Conservation (phyloP, 169 alveolate species). For the Cryptosporidium sp. region DNA sequence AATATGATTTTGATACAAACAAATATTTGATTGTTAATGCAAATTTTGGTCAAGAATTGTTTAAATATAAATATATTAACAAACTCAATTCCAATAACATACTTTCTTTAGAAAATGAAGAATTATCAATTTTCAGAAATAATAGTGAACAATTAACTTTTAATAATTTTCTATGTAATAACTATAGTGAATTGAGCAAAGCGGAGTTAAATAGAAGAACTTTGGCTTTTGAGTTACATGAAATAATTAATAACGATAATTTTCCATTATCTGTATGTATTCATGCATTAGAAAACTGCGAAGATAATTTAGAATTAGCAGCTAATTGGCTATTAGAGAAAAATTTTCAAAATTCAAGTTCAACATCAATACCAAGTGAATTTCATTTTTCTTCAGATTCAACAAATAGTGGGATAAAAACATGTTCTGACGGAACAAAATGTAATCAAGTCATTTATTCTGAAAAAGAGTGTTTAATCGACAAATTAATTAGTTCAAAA, state of each 20-base stretch:
- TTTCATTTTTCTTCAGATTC: not conserved
- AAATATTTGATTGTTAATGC: slow-evolving; percentile 51
- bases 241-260: slow-evolving; percentile 77
- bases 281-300: slow-evolving; percentile 75
- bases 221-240: slow-evolving; percentile 76
- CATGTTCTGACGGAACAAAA: not conserved
- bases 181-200: slow-evolving; percentile 40
- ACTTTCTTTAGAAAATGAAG: slow-evolving; percentile 28
- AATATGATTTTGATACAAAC: not conserved
- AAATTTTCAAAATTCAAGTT: slow-evolving; percentile 69
- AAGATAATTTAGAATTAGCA: slow-evolving; percentile 77
- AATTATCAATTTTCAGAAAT: not conserved
- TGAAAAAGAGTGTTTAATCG: slow-evolving; percentile 12
- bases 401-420: too few relatives aligned
- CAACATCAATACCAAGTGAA: not conserved
- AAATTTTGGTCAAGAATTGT: slow-evolving; percentile 77
- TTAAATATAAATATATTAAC: slow-evolving; percentile 50
- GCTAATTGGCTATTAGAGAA: slow-evolving; percentile 79
- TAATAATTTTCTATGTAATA: not conserved
- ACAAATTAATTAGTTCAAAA: not conserved
- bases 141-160: not conserved
- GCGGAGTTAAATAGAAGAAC: slow-evolving; percentile 79
- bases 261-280: slow-evolving; percentile 77
- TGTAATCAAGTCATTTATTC: not conserved
- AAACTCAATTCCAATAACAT: slow-evolving; percentile 40